Percentiles rank a stretch among this genome's conserved stretches.
These are phyloP conservation scores for Fusarium sp. DNA, from an alignment of 2,329 filamentous ascomycete species.

Conservation along the genomic window DNA sequence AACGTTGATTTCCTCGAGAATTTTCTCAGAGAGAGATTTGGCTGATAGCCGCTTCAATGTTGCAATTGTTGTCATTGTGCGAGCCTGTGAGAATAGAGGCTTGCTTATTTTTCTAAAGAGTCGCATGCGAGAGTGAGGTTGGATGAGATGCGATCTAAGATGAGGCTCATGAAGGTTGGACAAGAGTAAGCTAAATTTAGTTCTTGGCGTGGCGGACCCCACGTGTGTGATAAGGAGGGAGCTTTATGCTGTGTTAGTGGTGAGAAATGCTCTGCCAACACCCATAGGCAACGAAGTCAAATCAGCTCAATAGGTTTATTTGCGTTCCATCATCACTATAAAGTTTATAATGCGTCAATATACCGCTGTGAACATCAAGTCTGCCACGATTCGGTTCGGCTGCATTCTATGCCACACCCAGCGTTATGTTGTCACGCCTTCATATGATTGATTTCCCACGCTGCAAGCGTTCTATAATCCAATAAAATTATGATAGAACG, in stretches of 20 bases:
- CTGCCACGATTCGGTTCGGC: background rate
- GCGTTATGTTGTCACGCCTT: no score
- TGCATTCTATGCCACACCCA: background rate
- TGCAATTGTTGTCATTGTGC: conserved; percentile 67
- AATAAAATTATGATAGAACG: no score
- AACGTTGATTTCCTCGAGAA: conserved; percentile 65
- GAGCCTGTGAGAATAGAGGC: conserved; percentile 21
- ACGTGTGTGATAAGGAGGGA: background rate
- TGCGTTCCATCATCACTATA: no score
- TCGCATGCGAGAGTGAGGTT: conserved; percentile 30
- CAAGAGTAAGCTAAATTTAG: conserved; percentile 23
- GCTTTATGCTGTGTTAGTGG: background rate
- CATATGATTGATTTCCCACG: no score
- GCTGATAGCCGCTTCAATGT: conserved; percentile 76
- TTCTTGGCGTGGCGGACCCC: conserved; percentile 5
- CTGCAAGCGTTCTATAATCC: no score
- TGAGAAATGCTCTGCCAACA: background rate
- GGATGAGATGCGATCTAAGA: conserved; percentile 1
- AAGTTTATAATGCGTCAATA: background rate
- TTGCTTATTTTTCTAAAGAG: conserved; percentile 15
- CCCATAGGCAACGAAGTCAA: no score
- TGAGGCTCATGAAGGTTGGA: conserved; percentile 17
- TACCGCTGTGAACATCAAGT: no score
- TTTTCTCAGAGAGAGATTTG: conserved; percentile 74
- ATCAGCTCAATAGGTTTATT: background rate